These are phyloP conservation scores for Fusarium cyanostomum DNA, from an alignment of 2,329 filamentous ascomycete species.

Conservation along the genomic window DNA sequence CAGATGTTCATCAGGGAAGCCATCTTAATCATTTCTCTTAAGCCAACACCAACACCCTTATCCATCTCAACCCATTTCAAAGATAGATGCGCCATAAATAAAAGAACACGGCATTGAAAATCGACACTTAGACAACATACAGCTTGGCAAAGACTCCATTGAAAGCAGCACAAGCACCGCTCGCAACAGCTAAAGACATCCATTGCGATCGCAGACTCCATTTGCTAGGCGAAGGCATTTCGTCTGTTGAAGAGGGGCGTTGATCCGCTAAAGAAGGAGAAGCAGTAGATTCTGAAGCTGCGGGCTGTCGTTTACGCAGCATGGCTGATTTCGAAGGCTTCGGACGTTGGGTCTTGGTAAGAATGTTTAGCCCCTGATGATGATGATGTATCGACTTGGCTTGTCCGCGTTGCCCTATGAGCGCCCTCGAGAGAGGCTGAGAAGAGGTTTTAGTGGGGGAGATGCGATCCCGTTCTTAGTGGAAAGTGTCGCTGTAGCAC, in stretches of 20 bases:
- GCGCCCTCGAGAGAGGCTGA: slow-evolving; percentile 22
- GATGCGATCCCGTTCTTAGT: not conserved
- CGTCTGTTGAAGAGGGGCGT: not conserved
- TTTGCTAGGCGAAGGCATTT: slow-evolving; percentile 19
- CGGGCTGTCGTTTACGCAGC: slow-evolving; percentile 43
- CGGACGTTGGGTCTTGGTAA: slow-evolving; percentile 22
- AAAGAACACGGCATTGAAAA: not conserved
- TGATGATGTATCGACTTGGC: slow-evolving; percentile 29
- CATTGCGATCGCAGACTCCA: slow-evolving; percentile 58
- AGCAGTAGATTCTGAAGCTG: slow-evolving; percentile 15
- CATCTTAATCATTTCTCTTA: not conserved
- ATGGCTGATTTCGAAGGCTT: slow-evolving; percentile 35
- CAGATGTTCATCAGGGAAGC: not conserved
- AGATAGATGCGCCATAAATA: no score
- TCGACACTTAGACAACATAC: slow-evolving; percentile 56
- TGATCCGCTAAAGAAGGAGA: slow-evolving; percentile 1
- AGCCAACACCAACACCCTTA: no score
- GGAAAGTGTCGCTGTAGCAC: not conserved
- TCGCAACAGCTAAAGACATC: slow-evolving; percentile 76
- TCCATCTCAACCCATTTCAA: not conserved
- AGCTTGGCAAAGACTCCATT: slow-evolving; percentile 88
- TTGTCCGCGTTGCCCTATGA: not conserved
- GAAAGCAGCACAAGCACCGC: slow-evolving; percentile 80
- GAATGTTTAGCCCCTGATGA: slow-evolving; percentile 28
- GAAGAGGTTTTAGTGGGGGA: slow-evolving; percentile 33